These are phyloP conservation scores for Aspergillus tanneri DNA, from an alignment of 2,329 filamentous ascomycete genomes.

Conservation along the genomic window DNA sequence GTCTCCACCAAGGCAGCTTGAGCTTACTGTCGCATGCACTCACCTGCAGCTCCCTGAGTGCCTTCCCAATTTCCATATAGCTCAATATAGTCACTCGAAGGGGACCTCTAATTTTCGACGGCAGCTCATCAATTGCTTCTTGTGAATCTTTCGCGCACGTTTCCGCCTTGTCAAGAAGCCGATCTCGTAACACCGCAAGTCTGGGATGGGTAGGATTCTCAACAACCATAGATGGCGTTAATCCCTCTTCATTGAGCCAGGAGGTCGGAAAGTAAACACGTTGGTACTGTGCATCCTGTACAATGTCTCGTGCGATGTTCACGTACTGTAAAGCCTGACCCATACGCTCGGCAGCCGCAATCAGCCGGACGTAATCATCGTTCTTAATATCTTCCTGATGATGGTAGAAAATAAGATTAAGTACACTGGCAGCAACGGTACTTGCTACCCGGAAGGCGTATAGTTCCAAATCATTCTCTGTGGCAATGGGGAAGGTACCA, in stretches of 20 bases:
- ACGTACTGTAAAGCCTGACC: slow-evolving; percentile 73
- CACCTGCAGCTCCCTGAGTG: too few relatives aligned
- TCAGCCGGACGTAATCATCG: background rate
- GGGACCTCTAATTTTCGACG: slow-evolving; percentile 59
- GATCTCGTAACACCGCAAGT: slow-evolving; percentile 46
- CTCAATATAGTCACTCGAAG: slow-evolving; percentile 70
- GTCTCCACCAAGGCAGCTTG: too few relatives aligned
- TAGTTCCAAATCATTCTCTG: slow-evolving; percentile 57
- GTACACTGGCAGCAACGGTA: slow-evolving; percentile 67
- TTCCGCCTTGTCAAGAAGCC: slow-evolving; percentile 62
- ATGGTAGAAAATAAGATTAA: slow-evolving; percentile 46
- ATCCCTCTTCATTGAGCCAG: slow-evolving; percentile 61
- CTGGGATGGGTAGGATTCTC: slow-evolving; percentile 4
- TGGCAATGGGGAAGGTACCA: slow-evolving; percentile 55
- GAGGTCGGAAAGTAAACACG: slow-evolving; percentile 67
- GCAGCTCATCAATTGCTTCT: slow-evolving; percentile 60
- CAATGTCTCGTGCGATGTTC: slow-evolving; percentile 74
- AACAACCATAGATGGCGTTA: slow-evolving; percentile 31
- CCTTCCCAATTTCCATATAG: slow-evolving; percentile 73
- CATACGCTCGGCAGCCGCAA: slow-evolving; percentile 50
- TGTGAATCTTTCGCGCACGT: slow-evolving; percentile 57
- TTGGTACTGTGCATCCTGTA: slow-evolving; percentile 62
- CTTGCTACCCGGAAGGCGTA: slow-evolving; percentile 70
- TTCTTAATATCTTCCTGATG: background rate
- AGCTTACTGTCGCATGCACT: too few relatives aligned